Base-by-base conservation (phyloP, 352 stramenopile species). In the Paralagenidium karlingii region DNA sequence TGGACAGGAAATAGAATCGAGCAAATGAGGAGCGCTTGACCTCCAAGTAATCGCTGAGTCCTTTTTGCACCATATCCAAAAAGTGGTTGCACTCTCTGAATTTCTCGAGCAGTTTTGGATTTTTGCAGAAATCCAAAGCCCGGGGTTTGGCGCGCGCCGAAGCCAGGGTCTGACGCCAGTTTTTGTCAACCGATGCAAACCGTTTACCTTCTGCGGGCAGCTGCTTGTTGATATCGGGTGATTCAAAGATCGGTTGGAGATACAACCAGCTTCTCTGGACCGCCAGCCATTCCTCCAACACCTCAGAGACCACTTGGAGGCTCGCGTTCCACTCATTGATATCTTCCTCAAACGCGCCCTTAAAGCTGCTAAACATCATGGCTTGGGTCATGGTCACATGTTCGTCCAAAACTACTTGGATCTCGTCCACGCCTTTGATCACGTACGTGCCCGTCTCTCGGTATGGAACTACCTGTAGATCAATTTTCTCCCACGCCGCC, bases 201-300 rank as follows among this genome's bases (percentile, higher is more conserved):
- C 89, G 73, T 47, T 97, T 97, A 7, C 85, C 88, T 49, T 97
- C 91, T 0, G 80, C 66, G 1, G 91, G 90, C 5, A 97, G 74
- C 47, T 97, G 91, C 51, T 97, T 97, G 57, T 96, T 97, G 51
- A 97, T 97, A 45, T 97, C 90, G 0, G 84, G 74, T 0, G 82
- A 96, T 43, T 97, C 90, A 38, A 97, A 97, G 41, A 97, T 97
- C 2, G 91, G 91, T 49, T 97, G 86, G 32, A 97, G 48, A 40
- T 97, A 97, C 18, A 97, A 49, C 91, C 91, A 97, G 38, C 89
- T 96, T 8, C 89, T 73, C 47, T 97, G 91, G n/a, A 97, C 86
- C 2, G 73, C 78, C 4, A 97, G 53, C 88, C 90, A 97, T 45
- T 97, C 90, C 47, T 97, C 91, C 8, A 97, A 37, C 0, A 97